Conservation (phyloP, 2,329 filamentous ascomycete species). For the Talaromyces marneffei region DNA sequence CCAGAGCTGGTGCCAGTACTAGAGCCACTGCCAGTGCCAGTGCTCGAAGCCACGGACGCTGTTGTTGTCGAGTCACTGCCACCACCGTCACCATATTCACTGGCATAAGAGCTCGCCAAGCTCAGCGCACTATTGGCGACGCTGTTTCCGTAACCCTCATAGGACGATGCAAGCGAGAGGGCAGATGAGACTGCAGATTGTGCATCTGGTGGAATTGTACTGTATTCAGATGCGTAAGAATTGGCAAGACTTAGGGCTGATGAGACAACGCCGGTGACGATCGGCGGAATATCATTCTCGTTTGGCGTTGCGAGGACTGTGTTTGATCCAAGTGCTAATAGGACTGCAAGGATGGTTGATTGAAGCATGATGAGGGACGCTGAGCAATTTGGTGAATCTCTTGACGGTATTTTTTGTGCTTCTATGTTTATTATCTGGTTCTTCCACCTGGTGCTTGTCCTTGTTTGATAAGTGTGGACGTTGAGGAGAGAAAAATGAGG, state of each 20-base stretch:
- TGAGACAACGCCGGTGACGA: conserved; percentile 1
- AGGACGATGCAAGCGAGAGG: conserved; percentile 12
- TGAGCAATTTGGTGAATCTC: background rate
- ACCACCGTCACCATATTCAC: conserved; percentile 6
- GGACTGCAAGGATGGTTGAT: background rate
- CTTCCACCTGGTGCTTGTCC: background rate
- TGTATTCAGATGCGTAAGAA: conserved; percentile 14
- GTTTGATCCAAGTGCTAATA: background rate
- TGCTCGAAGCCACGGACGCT: background rate
- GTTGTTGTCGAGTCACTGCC: background rate
- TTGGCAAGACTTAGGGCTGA: conserved; percentile 10
- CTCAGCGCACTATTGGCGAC: conserved; percentile 4
- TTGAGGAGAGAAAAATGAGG: background rate
- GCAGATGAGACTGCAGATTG: conserved; percentile 9
- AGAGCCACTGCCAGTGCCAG: background rate
- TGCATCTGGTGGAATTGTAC: conserved; percentile 11
- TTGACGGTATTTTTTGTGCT: background rate
- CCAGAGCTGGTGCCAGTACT: background rate
- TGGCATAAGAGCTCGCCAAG: conserved; percentile 10
- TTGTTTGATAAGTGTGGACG: background rate
- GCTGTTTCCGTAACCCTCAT: conserved; percentile 9
- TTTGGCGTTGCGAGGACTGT: conserved; percentile 1
- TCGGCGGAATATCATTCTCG: conserved; percentile 7
- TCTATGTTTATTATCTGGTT: background rate
- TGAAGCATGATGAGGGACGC: background rate